Conservation (phyloP, 2,329 filamentous ascomycete species). For the Alternaria atra region DNA sequence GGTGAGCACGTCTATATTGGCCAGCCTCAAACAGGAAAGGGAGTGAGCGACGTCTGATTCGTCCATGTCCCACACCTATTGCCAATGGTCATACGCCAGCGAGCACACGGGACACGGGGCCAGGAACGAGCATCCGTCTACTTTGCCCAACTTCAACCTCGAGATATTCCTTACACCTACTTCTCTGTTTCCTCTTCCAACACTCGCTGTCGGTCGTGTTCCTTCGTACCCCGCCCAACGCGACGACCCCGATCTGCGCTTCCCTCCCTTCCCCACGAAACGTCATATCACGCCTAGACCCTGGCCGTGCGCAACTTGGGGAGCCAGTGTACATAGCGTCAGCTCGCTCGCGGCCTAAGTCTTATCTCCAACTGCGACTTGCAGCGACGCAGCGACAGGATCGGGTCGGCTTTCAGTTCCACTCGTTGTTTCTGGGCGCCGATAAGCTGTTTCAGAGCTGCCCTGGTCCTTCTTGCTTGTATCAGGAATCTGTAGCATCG, state of each 20-base stretch:
- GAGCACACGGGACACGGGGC: conserved; percentile 30
- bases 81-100: conserved; percentile 36
- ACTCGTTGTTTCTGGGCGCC: background rate
- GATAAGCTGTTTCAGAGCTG: conserved; percentile 8
- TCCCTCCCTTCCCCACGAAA: conserved; percentile 18
- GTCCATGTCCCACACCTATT: conserved; percentile 32
- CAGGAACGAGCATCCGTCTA: conserved; percentile 30
- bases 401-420: background rate
- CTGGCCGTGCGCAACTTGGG: conserved; percentile 30
- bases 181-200: background rate
- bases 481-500: conserved; percentile 5
- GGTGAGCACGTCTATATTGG: conserved; percentile 34
- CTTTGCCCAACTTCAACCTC: conserved; percentile 18
- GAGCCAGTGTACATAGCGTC: conserved; percentile 30
- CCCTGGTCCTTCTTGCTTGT: conserved; percentile 11
- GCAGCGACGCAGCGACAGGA: conserved; percentile 19
- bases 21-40: conserved; percentile 35
- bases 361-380: conserved; percentile 29
- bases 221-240: conserved; percentile 18
- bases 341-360: conserved; percentile 19
- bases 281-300: conserved; percentile 33
- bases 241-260: conserved; percentile 18
- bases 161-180: conserved; percentile 9
- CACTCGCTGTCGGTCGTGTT: conserved; percentile 5
- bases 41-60: conserved; percentile 37